phyloP scores from a whole-genome alignment of 306 rosid genomes.

The Casuarina glauca region DNA sequence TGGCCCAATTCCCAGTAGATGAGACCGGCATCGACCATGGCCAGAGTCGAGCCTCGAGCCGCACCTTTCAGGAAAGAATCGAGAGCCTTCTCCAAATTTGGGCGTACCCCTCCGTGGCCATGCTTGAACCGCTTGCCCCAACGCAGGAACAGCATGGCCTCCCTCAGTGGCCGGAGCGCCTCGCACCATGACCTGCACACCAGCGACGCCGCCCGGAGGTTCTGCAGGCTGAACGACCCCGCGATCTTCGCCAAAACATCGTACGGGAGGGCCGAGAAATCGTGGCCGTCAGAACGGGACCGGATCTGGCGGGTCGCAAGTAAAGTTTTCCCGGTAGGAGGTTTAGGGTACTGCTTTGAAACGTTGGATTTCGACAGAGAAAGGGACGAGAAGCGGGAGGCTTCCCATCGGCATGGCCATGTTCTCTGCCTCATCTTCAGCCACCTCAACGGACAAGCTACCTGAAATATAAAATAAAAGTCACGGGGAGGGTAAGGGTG shows the following conservation, averaged over 20 bases:
- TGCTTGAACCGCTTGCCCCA: constrained; percentile 91
- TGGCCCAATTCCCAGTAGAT: constrained; percentile 75
- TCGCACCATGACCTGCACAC: constrained; percentile 82
- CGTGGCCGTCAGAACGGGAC: constrained; percentile 13
- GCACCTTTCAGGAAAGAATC: constrained; percentile 69
- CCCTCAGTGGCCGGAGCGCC: constrained; percentile 66
- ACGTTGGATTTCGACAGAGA: constrained; percentile 22
- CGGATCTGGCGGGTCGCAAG: constrained; percentile 24
- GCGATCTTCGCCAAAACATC: constrained; percentile 62
- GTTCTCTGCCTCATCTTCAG: constrained; percentile 46
- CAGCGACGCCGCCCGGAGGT: constrained; percentile 58
- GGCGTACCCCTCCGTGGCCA: constrained; percentile 53
- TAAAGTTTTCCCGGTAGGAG: neutral
- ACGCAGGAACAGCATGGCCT: constrained; percentile 59
- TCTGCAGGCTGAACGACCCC: constrained; percentile 54
- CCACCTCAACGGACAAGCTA: too few relatives aligned
- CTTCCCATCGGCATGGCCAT: constrained; percentile 48
- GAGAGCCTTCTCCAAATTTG: constrained; percentile 60
- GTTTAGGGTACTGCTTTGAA: neutral
- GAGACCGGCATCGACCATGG: constrained; percentile 92
- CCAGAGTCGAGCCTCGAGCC: constrained; percentile 66
- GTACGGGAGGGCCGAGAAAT: constrained; percentile 70
- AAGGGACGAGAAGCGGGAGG: constrained; percentile 51
- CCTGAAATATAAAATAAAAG: too few relatives aligned
- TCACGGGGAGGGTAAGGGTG: too few relatives aligned